Conservation (phyloP, 2,329 filamentous ascomycete genomes). For the Truncatella angustata region DNA sequence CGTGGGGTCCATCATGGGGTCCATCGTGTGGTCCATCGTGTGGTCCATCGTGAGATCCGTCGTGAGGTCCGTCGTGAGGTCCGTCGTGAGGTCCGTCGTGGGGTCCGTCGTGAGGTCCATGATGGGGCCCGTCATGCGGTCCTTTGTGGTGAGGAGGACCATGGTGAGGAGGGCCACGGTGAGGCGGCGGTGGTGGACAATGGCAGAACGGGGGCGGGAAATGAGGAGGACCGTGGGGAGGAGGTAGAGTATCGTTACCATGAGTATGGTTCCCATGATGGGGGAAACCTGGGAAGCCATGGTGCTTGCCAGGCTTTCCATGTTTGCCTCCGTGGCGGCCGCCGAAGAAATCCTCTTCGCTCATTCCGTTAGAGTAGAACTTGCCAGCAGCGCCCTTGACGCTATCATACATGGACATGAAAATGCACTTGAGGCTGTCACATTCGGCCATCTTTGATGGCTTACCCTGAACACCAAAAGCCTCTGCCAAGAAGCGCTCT, state of each 20-base stretch:
- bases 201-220: conserved; percentile 23
- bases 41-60: neutral
- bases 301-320: conserved; percentile 16
- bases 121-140: conserved; percentile 22
- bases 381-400: conserved; percentile 34
- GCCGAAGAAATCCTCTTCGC: conserved; percentile 17
- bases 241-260: conserved; percentile 24
- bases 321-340: conserved; percentile 8
- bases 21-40: neutral
- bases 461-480: conserved; percentile 26
- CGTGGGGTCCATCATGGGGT: too few relatives aligned
- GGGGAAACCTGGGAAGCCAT: conserved; percentile 14
- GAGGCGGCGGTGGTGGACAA: conserved; percentile 26
- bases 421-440: conserved; percentile 41
- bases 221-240: conserved; percentile 12
- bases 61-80: neutral
- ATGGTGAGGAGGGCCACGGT: conserved; percentile 16
- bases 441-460: conserved; percentile 32
- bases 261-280: conserved; percentile 23
- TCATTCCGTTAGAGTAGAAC: conserved; percentile 24
- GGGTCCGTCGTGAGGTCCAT: conserved; percentile 18
- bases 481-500: conserved; percentile 36
- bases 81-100: conserved; percentile 21
- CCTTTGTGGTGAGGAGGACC: conserved; percentile 27
- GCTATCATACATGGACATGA: conserved; percentile 36